These are phyloP conservation scores for Termitomyces sp. DNA, from an alignment of 768 basidiomycete species.

Conservation along the genomic window DNA sequence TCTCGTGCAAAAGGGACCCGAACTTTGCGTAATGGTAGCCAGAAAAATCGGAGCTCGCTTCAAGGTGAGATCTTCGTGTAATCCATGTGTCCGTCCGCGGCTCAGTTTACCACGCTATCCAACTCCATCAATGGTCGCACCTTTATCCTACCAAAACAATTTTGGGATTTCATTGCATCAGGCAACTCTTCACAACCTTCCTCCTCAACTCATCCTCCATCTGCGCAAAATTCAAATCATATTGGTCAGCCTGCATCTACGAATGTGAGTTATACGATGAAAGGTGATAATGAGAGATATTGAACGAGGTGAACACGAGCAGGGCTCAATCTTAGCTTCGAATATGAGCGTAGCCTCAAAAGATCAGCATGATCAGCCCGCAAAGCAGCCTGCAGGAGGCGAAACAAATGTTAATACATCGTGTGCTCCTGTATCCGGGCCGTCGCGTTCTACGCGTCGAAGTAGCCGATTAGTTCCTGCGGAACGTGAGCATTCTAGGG, in stretches of 20 bases:
- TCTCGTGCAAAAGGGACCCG: not conserved
- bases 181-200: not conserved
- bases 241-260: not conserved
- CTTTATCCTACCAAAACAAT: not conserved
- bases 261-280: not conserved
- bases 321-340: conserved; percentile 13
- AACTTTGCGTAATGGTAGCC: conserved; percentile 27
- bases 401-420: not conserved
- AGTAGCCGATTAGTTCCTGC: conserved; percentile 4
- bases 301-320: not conserved
- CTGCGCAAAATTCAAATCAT: too few relatives aligned
- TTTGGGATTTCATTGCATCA: not conserved
- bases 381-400: not conserved
- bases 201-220: not conserved
- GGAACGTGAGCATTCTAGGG: not conserved
- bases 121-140: too few relatives aligned
- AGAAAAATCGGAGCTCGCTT: conserved; percentile 13
- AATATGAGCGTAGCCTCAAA: not conserved
- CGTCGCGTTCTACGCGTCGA: conserved; percentile 12
- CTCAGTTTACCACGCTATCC: not conserved
- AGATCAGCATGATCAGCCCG: not conserved
- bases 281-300: not conserved
- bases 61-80: conserved; percentile 34
- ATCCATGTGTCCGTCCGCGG: not conserved
- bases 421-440: conserved; percentile 4